phyloP scores from a whole-genome alignment of 2,329 filamentous ascomycete genomes.

The Alternaria angustiovoidea region DNA sequence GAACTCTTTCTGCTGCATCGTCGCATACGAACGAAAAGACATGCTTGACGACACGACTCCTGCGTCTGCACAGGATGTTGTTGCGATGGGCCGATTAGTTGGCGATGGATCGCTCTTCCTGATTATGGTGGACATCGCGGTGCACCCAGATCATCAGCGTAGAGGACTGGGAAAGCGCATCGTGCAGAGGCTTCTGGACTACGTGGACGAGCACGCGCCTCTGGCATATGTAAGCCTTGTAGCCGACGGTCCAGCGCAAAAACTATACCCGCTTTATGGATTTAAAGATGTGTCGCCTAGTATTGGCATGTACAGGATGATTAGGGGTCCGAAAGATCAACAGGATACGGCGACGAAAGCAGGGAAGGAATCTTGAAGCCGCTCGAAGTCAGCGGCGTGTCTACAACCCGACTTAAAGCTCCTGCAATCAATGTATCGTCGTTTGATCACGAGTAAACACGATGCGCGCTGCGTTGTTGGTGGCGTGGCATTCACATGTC shows the following conservation, averaged over 20 bases:
- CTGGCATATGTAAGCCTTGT: constrained; percentile 57
- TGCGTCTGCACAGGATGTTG: constrained; percentile 27
- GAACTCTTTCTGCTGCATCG: constrained; percentile 36
- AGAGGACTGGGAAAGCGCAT: constrained; percentile 58
- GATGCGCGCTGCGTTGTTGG: neutral
- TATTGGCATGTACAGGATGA: constrained; percentile 43
- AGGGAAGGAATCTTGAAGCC: neutral
- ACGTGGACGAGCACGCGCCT: constrained; percentile 54
- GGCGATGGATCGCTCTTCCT: constrained; percentile 64
- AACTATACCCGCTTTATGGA: constrained; percentile 57
- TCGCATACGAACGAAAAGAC: constrained; percentile 34
- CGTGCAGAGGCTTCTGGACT: constrained; percentile 54
- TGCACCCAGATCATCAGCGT: constrained; percentile 59
- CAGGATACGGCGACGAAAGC: neutral
- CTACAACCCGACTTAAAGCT: neutral
- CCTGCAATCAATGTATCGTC: neutral
- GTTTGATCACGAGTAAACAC: neutral
- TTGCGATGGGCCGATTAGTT: constrained; percentile 62
- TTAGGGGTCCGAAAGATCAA: constrained; percentile 26
- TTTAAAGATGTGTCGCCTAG: constrained; percentile 53
- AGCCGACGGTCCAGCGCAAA: constrained; percentile 57
- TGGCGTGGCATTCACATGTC: neutral
- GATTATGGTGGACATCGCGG: constrained; percentile 60
- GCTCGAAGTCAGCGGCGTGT: neutral
- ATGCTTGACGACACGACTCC: constrained; percentile 36